Base-by-base conservation (phyloP, 805 yeast genomes). In the Candida sithepensis region DNA sequence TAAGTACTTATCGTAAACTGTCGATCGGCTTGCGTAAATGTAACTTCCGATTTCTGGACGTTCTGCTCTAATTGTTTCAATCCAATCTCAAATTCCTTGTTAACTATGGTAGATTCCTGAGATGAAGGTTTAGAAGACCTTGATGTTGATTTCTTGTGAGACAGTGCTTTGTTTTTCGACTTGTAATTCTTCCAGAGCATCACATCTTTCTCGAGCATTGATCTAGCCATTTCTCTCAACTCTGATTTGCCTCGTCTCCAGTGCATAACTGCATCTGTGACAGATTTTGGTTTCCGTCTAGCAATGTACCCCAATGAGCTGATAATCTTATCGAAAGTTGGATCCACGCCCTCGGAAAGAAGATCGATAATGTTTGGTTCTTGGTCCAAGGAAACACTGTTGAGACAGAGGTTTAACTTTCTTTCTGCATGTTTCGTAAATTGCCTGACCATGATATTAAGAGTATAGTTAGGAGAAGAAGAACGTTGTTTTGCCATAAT, bases 221-320 rank as follows among this genome's bases (percentile, higher is more conserved):
- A 73, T 3, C 82, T 75, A 1, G 85, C 81, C 65, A 77, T 70
- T 24, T 80, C 78, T 2, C 96, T 88, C 3, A 86, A 84, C 57
- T 92, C 98, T 13, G 95, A 83, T 65, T 94, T 94, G 2, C 92
- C 81, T 63, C 92, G 88, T 50, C 98, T 77, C 99, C 99, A 94
- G 63, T 88, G 91, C 98, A 94, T 91, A 50, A 94, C 96, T 6
- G 96, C 89, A 65, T 94, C 99, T 30, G 95, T 90, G 1, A 94
- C 97, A 0, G 97, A 96, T 60, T 89, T 91, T 0, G 98, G 97
- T 55, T 89, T 88, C 22, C 84, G 75, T 47, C 89, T 77, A 1
- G 99, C 95, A 34, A 94, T 88, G 63, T 88, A 88, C 8, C 99
- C 99, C 46, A 94, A 69, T 0, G 97, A 86, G 14, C 81, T 81